Evolutionary conservation across 1,139 yeast species (phyloP), one percentile per base, ranked within the genome.

Genomic region (Kurtzmaniella quercitrusa): DNA sequence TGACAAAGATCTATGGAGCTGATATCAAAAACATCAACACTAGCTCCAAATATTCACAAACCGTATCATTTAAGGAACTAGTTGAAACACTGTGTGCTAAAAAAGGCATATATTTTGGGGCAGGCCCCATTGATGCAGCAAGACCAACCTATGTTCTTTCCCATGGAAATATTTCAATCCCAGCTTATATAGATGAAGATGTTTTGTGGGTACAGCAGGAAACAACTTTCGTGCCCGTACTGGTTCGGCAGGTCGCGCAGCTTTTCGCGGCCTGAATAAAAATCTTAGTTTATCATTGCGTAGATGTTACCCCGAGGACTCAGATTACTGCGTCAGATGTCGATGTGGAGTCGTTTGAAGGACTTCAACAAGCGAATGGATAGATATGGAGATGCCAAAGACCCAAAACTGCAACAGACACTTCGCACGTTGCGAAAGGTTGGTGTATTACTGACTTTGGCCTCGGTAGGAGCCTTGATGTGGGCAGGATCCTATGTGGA

Each of bases 21-120:
- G 30, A 26, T n/a, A n/a, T 21, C 26, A 12, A 26, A 9, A 26
- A 11, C 30, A 5, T 11, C n/a, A 9, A 14, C n/a, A 26, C n/a
- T 21, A 21, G 6, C 9, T 21, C 30, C n/a, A n/a, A n/a, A n/a
- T n/a, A 11, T 19, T 12, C 37, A 19, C 21, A 8, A 5, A 19
- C 37, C 9, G 16, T 34, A 3, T 34, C 69, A 1, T 72, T 68
- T 45, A 68, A 60, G 40, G 75, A 72, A 45, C 73, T 71, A 14
- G 66, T 72, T 3, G 50, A 48, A 32, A 51, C 60, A 1, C 57
- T 50, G 45, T 71, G 78, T 49, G 39, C 55, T 12, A 46, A 52
- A 6, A 49, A 61, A 22, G 55, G 57, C 16, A 60, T 68, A 9
- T 42, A 57, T 3, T 53, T 68, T 38, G 48, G 48, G 2, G 21